Conservation (phyloP, 1,284 basidiomycete genomes). For the Coriolopsis trogii region DNA sequence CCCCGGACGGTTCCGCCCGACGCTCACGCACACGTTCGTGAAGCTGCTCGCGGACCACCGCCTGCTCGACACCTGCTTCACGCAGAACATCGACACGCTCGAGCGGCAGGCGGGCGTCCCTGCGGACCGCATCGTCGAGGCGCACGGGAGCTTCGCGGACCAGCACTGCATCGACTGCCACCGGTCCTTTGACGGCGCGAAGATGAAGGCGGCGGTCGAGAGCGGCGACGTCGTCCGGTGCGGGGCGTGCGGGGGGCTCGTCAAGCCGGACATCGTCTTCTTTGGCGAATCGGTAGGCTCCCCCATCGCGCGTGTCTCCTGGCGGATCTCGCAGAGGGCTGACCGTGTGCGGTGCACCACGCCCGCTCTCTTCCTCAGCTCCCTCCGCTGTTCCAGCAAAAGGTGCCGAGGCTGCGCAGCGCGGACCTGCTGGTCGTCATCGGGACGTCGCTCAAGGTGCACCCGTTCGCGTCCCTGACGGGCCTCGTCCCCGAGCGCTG, state of each 20-base stretch:
- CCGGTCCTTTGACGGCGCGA: conserved; percentile 60
- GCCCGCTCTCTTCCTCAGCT: conserved; percentile 53
- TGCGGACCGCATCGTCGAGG: conserved; percentile 80
- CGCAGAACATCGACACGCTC: conserved; percentile 93
- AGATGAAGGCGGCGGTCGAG: conserved; percentile 65
- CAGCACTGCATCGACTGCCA: conserved; percentile 82
- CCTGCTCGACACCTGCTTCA: conserved; percentile 78
- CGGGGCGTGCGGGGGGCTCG: conserved; percentile 65
- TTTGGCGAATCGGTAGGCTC: conserved; percentile 79
- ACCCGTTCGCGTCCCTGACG: conserved; percentile 75
- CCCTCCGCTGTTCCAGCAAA: conserved; percentile 56
- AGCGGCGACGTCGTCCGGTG: conserved; percentile 68
- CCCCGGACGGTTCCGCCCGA: conserved; percentile 86
- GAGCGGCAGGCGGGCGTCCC: conserved; percentile 87
- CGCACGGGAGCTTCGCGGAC: conserved; percentile 89
- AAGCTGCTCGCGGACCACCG: conserved; percentile 68
- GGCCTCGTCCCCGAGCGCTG: conserved; percentile 50
- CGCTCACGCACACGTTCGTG: conserved; percentile 90
- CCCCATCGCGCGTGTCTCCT: neutral
- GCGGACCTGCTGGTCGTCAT: conserved; percentile 91
- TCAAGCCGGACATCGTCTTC: conserved; percentile 96
- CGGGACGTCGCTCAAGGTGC: conserved; percentile 88
- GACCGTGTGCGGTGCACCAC: neutral
- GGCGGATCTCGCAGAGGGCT: neutral
- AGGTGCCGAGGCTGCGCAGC: conserved; percentile 49